Evolutionary conservation across 495 filamentous ascomycete species (phyloP), one percentile per base, ranked within the genome.

Genomic region (Neurospora africana): DNA sequence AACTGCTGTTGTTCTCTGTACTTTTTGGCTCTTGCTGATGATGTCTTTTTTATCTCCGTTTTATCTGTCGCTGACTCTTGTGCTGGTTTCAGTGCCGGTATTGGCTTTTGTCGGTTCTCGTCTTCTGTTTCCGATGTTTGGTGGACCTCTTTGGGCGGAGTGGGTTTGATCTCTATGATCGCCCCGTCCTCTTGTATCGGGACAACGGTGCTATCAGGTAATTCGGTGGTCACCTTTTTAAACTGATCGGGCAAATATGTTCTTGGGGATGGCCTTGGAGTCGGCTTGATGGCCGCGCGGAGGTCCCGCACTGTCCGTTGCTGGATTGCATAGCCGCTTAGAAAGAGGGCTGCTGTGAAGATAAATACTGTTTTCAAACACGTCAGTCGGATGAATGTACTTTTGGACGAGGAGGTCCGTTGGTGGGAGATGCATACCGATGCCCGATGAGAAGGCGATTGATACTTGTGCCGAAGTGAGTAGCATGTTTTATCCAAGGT

Each of bases 401-500:
- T 37, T 53, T 36, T 8, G 23, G 70, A 65, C 23, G 27, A 40
- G 23, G 61, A 21, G 72, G 69, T 68, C 69, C 23, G 6, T 0
- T 65, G 69, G 74, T 74, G 69, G 71, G 39, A 65, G 69, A n/a
- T 37, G 69, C 79, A 58, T 83, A 88, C 86, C 78, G 70, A 87
- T 81, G 74, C 79, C 76, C 11, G 82, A 84, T 38, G 86, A 83
- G 23, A 86, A 78, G 61, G 84, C 79, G 68, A 87, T 75, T 43
- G 85, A 87, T 38, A 86, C 86, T 79, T 87, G 85, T 17, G 80
- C 78, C 8, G 85, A 86, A 58, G 85, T 87, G 71, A 88, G 81
- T 35, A 88, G 78, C 82, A 87, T 84, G 39, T 43, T 73, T 21
- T 69, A 53, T 27, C 9, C 68, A 53, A 53, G 5, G 23, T 17